Conservation (phyloP, 108 stramenopile genomes). For the Cyclotella cryptica region DNA sequence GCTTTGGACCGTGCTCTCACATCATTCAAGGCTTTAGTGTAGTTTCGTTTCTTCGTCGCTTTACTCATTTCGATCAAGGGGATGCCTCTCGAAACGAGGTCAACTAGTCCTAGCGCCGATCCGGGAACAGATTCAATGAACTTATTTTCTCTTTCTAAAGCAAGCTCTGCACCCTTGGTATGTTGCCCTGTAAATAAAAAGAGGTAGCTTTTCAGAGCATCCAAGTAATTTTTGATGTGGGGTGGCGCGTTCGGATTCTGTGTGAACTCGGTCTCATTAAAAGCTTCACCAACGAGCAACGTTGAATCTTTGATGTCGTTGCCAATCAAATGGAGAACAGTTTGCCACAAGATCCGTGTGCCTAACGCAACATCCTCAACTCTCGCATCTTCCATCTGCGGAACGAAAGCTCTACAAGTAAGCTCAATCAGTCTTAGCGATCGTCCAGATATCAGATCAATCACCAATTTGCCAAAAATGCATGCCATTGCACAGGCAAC, state of each 20-base stretch:
- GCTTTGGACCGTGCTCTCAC: conserved; percentile 1
- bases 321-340: conserved; percentile 17
- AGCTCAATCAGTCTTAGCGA: conserved; percentile 2
- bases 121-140: conserved; percentile 14
- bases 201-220: conserved; percentile 23
- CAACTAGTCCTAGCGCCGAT: conserved; percentile 17
- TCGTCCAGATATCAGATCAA: conserved; percentile 24
- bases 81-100: conserved; percentile 14
- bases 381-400: conserved; percentile 15
- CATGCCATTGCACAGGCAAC: background rate
- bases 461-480: conserved; percentile 19
- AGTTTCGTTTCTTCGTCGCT: background rate
- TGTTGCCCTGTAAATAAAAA: conserved; percentile 10
- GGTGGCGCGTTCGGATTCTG: background rate
- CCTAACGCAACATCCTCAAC: background rate
- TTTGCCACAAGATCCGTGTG: conserved; percentile 19
- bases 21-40: background rate
- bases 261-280: conserved; percentile 6
- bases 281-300: conserved; percentile 9
- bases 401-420: conserved; percentile 14
- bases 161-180: conserved; percentile 9
- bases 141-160: conserved; percentile 1
- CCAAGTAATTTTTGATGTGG: conserved; percentile 2
- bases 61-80: conserved; percentile 4
- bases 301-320: background rate